phyloP scores from a whole-genome alignment of 1,139 yeast genomes.

The Hemisphaericaspora subhashii region DNA sequence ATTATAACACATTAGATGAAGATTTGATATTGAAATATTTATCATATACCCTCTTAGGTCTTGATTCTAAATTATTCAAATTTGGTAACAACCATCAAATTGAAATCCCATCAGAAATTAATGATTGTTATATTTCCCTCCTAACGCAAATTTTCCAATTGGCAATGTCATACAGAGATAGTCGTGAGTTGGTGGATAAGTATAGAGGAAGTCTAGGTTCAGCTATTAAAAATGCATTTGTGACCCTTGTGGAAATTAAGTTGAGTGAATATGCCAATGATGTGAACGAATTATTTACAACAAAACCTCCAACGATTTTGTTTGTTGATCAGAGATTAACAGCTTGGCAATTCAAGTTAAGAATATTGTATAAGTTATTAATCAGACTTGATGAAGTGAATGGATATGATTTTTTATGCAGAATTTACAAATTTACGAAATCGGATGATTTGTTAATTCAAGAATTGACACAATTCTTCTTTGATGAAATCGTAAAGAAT shows the following conservation, averaged over 20 bases:
- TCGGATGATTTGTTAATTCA: conserved; percentile 65
- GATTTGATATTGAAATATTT: conserved; percentile 54
- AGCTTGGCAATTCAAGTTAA: conserved; percentile 48
- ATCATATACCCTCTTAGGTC: conserved; percentile 70
- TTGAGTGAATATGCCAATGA: conserved; percentile 54
- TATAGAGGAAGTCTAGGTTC: conserved; percentile 34
- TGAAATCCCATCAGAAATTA: conserved; percentile 53
- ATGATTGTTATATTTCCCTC: conserved; percentile 58
- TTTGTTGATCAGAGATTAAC: conserved; percentile 46
- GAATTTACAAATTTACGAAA: conserved; percentile 49
- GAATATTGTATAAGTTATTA: conserved; percentile 53
- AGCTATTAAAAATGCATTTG: conserved; percentile 64
- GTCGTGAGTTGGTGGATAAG: conserved; percentile 34
- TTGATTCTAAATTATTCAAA: conserved; percentile 63
- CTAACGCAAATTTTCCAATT: conserved; percentile 67
- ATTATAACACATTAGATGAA: conserved; percentile 44
- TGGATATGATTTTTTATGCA: conserved; percentile 60
- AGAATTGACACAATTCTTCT: conserved; percentile 44
- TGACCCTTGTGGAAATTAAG: conserved; percentile 54
- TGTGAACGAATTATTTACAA: conserved; percentile 51
- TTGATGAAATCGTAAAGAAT: conserved; percentile 53
- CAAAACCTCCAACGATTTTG: conserved; percentile 35
- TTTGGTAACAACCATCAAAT: conserved; percentile 36
- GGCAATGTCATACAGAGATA: conserved; percentile 60
- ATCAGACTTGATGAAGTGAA: conserved; percentile 26